phyloP scores from a whole-genome alignment of 495 filamentous ascomycete genomes.

The Terfezia boudieri region DNA sequence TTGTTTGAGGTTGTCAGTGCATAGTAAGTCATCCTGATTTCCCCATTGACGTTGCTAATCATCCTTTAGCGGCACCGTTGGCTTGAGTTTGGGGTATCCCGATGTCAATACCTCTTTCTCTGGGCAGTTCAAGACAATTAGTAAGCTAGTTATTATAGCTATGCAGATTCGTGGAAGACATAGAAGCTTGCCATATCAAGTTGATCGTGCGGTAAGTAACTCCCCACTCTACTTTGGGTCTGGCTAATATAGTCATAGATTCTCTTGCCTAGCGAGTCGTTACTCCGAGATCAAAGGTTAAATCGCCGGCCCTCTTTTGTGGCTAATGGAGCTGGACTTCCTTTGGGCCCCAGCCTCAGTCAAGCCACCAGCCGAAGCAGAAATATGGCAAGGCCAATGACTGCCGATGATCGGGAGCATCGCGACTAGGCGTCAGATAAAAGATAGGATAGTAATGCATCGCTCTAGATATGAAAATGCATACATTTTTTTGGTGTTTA shows the following conservation, averaged over 20 bases:
- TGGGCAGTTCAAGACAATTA: slow-evolving; percentile 50
- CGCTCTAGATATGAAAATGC: no score
- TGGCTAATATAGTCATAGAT: slow-evolving; percentile 1
- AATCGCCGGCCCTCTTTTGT: neutral
- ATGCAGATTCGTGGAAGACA: slow-evolving; percentile 88
- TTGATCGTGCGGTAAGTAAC: slow-evolving; percentile 47
- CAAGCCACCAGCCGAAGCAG: neutral
- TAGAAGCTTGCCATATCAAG: slow-evolving; percentile 72
- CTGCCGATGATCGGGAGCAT: neutral
- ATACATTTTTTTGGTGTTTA: no score
- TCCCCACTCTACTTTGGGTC: neutral
- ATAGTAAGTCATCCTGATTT: slow-evolving; percentile 15
- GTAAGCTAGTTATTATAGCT: slow-evolving; percentile 79
- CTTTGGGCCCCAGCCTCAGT: neutral
- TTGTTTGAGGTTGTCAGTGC: slow-evolving; percentile 32
- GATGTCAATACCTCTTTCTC: slow-evolving; percentile 54
- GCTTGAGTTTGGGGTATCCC: slow-evolving; percentile 65
- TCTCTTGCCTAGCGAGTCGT: slow-evolving; percentile 29
- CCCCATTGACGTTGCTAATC: neutral
- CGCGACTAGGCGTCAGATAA: no score
- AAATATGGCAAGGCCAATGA: neutral
- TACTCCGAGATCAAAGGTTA: slow-evolving; percentile 25
- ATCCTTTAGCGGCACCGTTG: slow-evolving; percentile 64
- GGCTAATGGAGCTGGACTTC: neutral
- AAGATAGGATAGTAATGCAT: no score